Percentiles rank a stretch among this genome's conserved stretches.
Conservation (phyloP, 768 basidiomycete genomes). For the Pulveroboletus ravenelii region DNA sequence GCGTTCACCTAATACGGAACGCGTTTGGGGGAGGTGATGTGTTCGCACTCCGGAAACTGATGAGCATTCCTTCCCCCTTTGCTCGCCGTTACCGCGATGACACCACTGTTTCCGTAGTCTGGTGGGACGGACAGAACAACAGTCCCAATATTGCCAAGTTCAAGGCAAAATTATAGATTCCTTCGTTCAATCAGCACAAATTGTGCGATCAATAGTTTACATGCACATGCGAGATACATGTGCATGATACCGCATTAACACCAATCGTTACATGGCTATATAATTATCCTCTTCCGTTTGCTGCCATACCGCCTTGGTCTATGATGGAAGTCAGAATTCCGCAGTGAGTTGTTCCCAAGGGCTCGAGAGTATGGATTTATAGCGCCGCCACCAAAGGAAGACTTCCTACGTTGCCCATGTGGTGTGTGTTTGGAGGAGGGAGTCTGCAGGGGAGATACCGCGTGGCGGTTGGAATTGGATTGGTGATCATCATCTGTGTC, state of each 20-base stretch:
- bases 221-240: neutral
- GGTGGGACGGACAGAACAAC: constrained; percentile 68
- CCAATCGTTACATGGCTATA: constrained; percentile 26
- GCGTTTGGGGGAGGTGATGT: constrained; percentile 86
- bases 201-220: neutral
- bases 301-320: constrained; percentile 28
- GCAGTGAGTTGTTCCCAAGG: constrained; percentile 33
- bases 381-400: constrained; percentile 29
- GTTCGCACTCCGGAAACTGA: constrained; percentile 46
- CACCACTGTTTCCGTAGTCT: constrained; percentile 78
- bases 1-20: constrained; percentile 83
- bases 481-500: constrained; percentile 27
- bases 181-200: neutral
- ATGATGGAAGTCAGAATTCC: constrained; percentile 20
- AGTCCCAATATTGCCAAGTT: constrained; percentile 33
- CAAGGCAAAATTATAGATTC: constrained; percentile 48
- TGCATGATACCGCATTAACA: constrained; percentile 4
- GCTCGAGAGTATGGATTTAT: constrained; percentile 35
- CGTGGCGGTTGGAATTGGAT: constrained; percentile 18
- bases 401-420: constrained; percentile 22
- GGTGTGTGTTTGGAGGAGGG: constrained; percentile 21
- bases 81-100: constrained; percentile 81
- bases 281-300: constrained; percentile 33
- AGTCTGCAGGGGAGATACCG: constrained; percentile 18
- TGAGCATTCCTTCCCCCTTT: constrained; percentile 81